Conservation (phyloP, 2,329 filamentous ascomycete species). For the Diaporthe helianthi region DNA sequence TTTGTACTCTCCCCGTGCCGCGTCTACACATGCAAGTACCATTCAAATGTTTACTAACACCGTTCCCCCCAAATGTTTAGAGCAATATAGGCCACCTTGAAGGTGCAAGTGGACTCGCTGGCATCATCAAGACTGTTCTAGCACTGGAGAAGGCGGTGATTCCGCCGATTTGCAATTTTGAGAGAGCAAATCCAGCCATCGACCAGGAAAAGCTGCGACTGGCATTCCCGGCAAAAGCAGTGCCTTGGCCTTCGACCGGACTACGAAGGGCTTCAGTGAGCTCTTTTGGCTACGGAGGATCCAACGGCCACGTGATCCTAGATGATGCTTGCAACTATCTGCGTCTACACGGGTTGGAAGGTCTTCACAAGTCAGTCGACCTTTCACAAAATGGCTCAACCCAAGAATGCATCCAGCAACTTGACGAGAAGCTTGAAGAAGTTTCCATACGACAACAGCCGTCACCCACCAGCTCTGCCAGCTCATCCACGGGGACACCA, state of each 20-base stretch:
- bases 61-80: background rate
- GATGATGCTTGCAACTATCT: conserved; percentile 8
- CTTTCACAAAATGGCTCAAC: background rate
- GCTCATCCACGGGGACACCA: background rate
- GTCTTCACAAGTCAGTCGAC: conserved; percentile 3
- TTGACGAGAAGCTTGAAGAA: background rate
- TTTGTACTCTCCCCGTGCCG: background rate
- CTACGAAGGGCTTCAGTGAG: conserved; percentile 17
- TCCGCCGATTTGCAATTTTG: conserved; percentile 57
- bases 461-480: background rate
- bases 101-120: conserved; percentile 55
- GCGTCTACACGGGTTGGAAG: background rate
- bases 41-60: too few species aligned
- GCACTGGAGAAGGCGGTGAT: conserved; percentile 59
- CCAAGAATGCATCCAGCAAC: background rate
- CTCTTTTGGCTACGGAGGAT: conserved; percentile 18
- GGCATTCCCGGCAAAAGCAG: background rate
- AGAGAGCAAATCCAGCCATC: conserved; percentile 50
- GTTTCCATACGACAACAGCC: background rate
- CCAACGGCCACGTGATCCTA: conserved; percentile 14
- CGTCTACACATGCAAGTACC: too few species aligned
- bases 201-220: background rate
- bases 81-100: conserved; percentile 57
- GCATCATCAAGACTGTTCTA: conserved; percentile 58
- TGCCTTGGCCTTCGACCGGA: conserved; percentile 11